Percentiles rank a stretch among this genome's conserved stretches.
phyloP scores from a whole-genome alignment of 2,329 filamentous ascomycete genomes.

The Aspergillus ruber region DNA sequence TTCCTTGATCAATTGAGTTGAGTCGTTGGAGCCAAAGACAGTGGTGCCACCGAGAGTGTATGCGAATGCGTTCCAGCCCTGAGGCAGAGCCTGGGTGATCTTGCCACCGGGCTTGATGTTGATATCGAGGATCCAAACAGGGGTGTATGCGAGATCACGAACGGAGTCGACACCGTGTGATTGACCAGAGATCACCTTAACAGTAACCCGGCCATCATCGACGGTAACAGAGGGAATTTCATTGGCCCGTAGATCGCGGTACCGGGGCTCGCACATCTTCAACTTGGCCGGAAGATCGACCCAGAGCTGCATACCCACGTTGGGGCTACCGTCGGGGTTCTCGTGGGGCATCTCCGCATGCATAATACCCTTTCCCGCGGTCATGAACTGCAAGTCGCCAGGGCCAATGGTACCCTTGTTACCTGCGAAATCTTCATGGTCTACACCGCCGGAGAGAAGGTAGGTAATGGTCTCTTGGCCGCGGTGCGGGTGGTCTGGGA shows the following conservation, averaged over 20 bases:
- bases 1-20: slow-evolving; percentile 36
- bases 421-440: slow-evolving; percentile 89
- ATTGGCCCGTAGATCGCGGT: slow-evolving; percentile 70
- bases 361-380: slow-evolving; percentile 82
- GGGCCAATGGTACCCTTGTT: slow-evolving; percentile 74
- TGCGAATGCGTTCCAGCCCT: slow-evolving; percentile 82
- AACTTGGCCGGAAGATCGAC: slow-evolving; percentile 78
- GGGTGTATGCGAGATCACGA: slow-evolving; percentile 88
- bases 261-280: slow-evolving; percentile 85
- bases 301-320: slow-evolving; percentile 90
- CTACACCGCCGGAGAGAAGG: slow-evolving; percentile 73
- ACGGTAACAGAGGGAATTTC: slow-evolving; percentile 73
- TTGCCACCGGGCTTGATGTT: slow-evolving; percentile 71
- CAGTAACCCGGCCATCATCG: slow-evolving; percentile 65
- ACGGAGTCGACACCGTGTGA: slow-evolving; percentile 79
- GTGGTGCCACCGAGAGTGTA: slow-evolving; percentile 75
- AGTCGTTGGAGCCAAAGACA: slow-evolving; percentile 49
- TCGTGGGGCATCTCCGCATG: slow-evolving; percentile 91
- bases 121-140: slow-evolving; percentile 91
- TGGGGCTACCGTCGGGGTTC: slow-evolving; percentile 67
- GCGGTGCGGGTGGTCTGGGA: slow-evolving; percentile 78
- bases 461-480: slow-evolving; percentile 91
- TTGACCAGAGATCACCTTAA: slow-evolving; percentile 88
- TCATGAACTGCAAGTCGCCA: slow-evolving; percentile 98
- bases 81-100: slow-evolving; percentile 67